Evolutionary conservation across 2,329 filamentous ascomycete genomes (phyloP), one percentile per base, ranked within the genome.

Genomic region (Calycina herbarum): DNA sequence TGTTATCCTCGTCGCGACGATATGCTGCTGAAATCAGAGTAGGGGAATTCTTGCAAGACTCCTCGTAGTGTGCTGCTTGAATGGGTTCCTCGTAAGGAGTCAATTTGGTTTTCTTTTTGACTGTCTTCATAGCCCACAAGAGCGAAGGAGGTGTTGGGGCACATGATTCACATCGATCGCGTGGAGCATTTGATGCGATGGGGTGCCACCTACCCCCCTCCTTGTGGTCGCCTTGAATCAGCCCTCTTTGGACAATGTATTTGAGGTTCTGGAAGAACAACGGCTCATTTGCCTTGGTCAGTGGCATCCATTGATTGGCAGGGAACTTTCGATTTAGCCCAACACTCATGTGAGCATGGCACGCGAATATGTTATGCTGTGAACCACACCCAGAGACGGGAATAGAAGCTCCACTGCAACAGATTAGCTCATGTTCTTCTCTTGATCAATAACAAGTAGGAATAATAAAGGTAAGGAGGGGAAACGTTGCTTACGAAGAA

Each of bases 31-130:
- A 54, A 13, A 54, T 24, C 7, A 7, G 11, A 27, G 20, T 10
- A 13, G 48, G 8, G 8, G 20, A 24, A 8, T 7, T 10, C 51
- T 76, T 76, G 5, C 74, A 71, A 10, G 71, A 72, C 20, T 57
- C 65, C 2, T 65, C 48, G 6, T 59, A 63, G 4, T 69, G 73
- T 80, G 80, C 82, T 29, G 75, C 70, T 13, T 80, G 64, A 3
- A 64, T 63, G 2, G 81, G 80, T 7, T 71, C 71, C 2, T 54
- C 48, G 10, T 24, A 54, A 27, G 48, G n/a, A 24, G 11, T 13
- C n/a, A 54, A 24, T 13, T 54, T 54, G 5, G 76, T 76, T 24
- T 82, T 70, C 42, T 75, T 76, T 4, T 73, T 71, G 13, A 71
- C 71, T 33, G 45, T 63, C 1, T 65, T 40, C 6, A 61, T 45